Conservation (phyloP, 352 stramenopile species). For the Peronospora farinosa region DNA sequence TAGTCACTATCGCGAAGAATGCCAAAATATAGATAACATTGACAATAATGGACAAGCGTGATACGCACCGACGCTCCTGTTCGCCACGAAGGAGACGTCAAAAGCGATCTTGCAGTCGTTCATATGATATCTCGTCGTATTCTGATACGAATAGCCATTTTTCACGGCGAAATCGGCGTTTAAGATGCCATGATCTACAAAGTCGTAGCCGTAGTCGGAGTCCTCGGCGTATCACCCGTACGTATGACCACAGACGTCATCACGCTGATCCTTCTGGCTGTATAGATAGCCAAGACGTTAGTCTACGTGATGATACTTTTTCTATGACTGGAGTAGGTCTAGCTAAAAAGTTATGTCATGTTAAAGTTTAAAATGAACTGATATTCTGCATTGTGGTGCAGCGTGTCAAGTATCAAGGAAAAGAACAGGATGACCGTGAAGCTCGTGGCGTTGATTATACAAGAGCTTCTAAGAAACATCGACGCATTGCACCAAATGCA, state of each 20-base stretch:
- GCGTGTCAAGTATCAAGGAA: background rate
- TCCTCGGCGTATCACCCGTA: slow-evolving; percentile 1
- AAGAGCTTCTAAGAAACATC: background rate
- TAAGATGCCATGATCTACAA: slow-evolving; percentile 4
- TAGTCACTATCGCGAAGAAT: background rate
- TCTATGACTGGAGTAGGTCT: background rate
- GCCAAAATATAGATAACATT: background rate
- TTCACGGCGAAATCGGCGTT: slow-evolving; percentile 4
- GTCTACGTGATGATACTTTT: background rate
- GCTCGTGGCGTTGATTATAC: slow-evolving; percentile 3
- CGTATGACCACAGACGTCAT: slow-evolving; percentile 1
- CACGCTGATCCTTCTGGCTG: background rate
- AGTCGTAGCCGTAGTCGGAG: slow-evolving; percentile 15
- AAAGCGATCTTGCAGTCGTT: slow-evolving; percentile 4
- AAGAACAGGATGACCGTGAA: slow-evolving; percentile 4
- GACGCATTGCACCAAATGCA: slow-evolving; percentile 22
- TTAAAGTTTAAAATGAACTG: background rate
- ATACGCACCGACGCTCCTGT: slow-evolving; percentile 11
- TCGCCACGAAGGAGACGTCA: slow-evolving; percentile 4
- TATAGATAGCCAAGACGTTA: slow-evolving; percentile 1
- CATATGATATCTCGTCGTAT: slow-evolving; percentile 5
- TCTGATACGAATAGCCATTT: slow-evolving; percentile 4
- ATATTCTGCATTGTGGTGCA: background rate
- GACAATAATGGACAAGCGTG: slow-evolving; percentile 11
- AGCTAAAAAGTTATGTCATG: slow-evolving; percentile 5